Evolutionary conservation across 192 early-diverging fungal species (phyloP).

Genomic region (Backusella liffmaniae): DNA sequence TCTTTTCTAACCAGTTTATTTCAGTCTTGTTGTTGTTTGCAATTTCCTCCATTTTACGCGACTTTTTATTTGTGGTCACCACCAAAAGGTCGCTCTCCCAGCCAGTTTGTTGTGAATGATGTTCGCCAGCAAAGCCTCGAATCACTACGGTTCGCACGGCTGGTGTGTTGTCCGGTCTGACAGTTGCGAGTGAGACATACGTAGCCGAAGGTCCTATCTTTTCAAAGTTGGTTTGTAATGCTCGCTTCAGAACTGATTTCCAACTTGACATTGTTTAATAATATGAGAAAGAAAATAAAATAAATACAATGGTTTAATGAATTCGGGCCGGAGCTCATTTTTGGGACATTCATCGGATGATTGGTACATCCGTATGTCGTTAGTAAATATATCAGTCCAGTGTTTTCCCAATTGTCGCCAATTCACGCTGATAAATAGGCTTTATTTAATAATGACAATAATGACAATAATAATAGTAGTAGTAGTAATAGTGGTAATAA

Average conservation of each 20-base stretch:
- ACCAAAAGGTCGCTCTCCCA: constrained; percentile 32
- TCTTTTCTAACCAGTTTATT: constrained; percentile 28
- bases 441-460: not conserved
- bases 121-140: constrained; percentile 38
- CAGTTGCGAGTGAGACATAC: constrained; percentile 28
- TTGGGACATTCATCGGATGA: too few relatives aligned
- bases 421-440: too few relatives aligned
- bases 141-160: constrained; percentile 37
- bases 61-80: constrained; percentile 29
- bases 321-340: too few relatives aligned
- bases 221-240: constrained; percentile 25
- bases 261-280: constrained; percentile 5
- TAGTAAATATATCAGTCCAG: too few relatives aligned
- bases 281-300: not conserved
- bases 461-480: not conserved
- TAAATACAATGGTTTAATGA: not conserved
- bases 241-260: constrained; percentile 19
- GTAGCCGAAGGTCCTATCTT: constrained; percentile 7
- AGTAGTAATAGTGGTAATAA: too few relatives aligned
- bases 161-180: constrained; percentile 19
- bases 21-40: constrained; percentile 22
- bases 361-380: too few relatives aligned
- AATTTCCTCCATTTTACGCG: constrained; percentile 33
- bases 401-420: too few relatives aligned
- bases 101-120: constrained; percentile 17